These are phyloP conservation scores for Exophiala oligosperma DNA, from an alignment of 2,329 filamentous ascomycete species.

Conservation along the genomic window DNA sequence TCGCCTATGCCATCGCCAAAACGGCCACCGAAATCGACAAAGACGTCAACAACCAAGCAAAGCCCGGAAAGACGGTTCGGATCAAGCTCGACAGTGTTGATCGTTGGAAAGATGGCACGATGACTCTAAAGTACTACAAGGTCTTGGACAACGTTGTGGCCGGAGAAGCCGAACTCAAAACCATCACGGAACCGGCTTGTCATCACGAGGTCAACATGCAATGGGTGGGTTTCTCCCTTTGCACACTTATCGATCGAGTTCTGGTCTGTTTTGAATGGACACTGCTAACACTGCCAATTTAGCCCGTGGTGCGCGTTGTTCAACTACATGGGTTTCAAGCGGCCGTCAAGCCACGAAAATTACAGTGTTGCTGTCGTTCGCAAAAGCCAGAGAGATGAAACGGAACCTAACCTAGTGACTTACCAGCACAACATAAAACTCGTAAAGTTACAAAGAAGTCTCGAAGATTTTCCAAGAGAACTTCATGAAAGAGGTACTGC, in stretches of 20 bases:
- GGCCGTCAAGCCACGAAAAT: conserved; percentile 16
- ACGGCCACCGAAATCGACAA: conserved; percentile 15
- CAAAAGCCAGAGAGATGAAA: not conserved
- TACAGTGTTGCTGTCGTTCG: conserved; percentile 12
- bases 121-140: conserved; percentile 15
- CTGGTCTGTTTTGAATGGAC: too few species aligned
- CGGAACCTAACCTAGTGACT: too few species aligned
- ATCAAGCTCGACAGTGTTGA: conserved; percentile 21
- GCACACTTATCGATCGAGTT: not conserved
- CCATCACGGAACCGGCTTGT: conserved; percentile 14
- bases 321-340: conserved; percentile 23
- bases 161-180: conserved; percentile 3
- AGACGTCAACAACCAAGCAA: not conserved
- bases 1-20: conserved; percentile 20
- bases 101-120: conserved; percentile 11
- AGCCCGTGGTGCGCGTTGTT: conserved; percentile 19
- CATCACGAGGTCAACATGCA: conserved; percentile 16
- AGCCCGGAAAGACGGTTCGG: conserved; percentile 2
- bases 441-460: too few species aligned
- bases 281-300: too few species aligned
- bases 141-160: conserved; percentile 5
- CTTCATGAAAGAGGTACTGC: too few species aligned
- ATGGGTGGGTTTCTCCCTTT: conserved; percentile 12
- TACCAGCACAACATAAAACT: too few species aligned
- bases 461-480: too few species aligned